Base-by-base conservation (phyloP, 768 basidiomycete genomes). In the Podaxis rugospora region DNA sequence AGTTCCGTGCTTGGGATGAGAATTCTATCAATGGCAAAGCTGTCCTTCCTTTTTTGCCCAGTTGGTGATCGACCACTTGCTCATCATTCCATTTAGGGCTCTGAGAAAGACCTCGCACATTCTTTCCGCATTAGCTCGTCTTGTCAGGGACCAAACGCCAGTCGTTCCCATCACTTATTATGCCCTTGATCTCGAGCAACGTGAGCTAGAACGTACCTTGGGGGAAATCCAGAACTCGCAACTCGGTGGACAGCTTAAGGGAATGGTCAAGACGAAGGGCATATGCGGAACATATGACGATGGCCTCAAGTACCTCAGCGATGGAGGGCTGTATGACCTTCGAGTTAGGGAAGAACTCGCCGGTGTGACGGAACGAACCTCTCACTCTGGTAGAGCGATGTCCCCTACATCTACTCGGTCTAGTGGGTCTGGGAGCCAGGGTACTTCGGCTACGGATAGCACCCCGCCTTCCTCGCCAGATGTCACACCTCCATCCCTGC, bases 201-300 rank as follows among this genome's bases (percentile, higher is more conserved):
- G 82, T 51, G 95, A 97, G 69, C 85, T 98, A 25, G 82, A 86
- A 61, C 87, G 93, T 36, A 90, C 93, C 6, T 82, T 98, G 25
- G 74, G 75, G 18, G 78, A 86, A 66, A 86, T 99, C 63, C 71
- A 80, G 53, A 66, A 70, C 13, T 90, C 90, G 11, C 80, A 83
- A 11, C 75, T 89, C 36, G 92, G 92, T 28, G 66, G 75, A 9
- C 72, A 77, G 36, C 78, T 94, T 1, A 63, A 75, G 27, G 91
- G 88, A 52, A 93, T 92, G 67, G 86, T 98, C 36, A 77, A 83
- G 1, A 87, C 86, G 40, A 88, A 87, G 61, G 97, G 95, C 21
- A 81, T 98, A 65, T 92, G 92, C 71, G 96, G 93, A 23, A 96
- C 93, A 2, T 98, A 93, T 71, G 87, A 96, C 53, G 89, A 89